phyloP scores from a whole-genome alignment of 257 asterid species.

The Fraxinus quadrangulata region DNA sequence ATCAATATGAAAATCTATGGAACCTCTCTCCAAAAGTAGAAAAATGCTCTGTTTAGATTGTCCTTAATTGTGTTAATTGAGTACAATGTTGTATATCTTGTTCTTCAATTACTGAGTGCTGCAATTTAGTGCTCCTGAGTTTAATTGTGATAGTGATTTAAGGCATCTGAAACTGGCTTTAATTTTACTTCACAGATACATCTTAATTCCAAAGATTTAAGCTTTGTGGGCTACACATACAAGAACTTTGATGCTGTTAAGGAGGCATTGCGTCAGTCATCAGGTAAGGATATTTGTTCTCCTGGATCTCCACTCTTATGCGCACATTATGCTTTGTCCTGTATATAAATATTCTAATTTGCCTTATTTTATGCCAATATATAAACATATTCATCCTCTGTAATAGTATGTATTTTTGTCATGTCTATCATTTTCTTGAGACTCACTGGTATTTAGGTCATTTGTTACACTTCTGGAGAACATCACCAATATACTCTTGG shows the following conservation, averaged over 20 bases:
- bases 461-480: too few species aligned
- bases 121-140: slow-evolving; percentile 16
- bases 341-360: neutral
- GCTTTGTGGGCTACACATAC: slow-evolving; percentile 91
- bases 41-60: neutral
- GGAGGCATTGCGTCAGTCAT: slow-evolving; percentile 72
- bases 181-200: slow-evolving; percentile 48
- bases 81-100: slow-evolving; percentile 6
- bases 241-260: slow-evolving; percentile 92
- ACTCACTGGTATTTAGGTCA: neutral
- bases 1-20: neutral
- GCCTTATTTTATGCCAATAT: neutral
- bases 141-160: slow-evolving; percentile 23
- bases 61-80: slow-evolving; percentile 11
- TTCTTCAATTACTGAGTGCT: slow-evolving; percentile 13
- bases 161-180: slow-evolving; percentile 27
- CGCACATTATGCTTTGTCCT: too few species aligned
- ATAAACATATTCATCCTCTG: neutral
- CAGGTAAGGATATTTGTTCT: slow-evolving; percentile 47
- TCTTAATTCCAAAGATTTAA: slow-evolving; percentile 75
- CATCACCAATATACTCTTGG: neutral
- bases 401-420: neutral
- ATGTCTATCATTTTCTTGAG: neutral
- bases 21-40: neutral
- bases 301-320: neutral